These are phyloP conservation scores for Cercophora newfieldiana DNA, from an alignment of 495 filamentous ascomycete species.

Conservation along the genomic window DNA sequence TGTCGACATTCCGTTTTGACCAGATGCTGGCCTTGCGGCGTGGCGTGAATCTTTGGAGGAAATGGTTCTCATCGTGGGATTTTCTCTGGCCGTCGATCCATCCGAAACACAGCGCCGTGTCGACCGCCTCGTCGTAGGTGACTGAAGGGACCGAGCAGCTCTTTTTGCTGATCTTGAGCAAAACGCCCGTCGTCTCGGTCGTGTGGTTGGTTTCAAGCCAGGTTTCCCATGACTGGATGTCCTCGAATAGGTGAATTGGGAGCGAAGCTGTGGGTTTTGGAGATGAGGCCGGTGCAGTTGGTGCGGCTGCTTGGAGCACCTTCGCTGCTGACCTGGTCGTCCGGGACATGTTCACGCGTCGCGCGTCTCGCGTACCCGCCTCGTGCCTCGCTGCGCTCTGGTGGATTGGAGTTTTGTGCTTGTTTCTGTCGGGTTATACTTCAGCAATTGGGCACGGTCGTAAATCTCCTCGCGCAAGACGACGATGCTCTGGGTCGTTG, in stretches of 20 bases:
- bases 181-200: conserved; percentile 45
- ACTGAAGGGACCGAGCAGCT: conserved; percentile 44
- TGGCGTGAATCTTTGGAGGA: conserved; percentile 55
- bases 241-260: conserved; percentile 19
- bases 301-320: neutral
- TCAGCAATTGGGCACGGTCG: too few species aligned
- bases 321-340: conserved; percentile 6
- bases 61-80: conserved; percentile 40
- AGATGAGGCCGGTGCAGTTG: neutral
- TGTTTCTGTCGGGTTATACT: too few species aligned
- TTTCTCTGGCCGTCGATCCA: conserved; percentile 61
- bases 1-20: conserved; percentile 51
- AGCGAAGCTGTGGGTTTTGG: neutral
- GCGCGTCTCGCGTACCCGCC: neutral
- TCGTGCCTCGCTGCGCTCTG: neutral
- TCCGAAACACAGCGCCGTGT: conserved; percentile 57
- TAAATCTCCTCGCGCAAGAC: too few species aligned
- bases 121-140: conserved; percentile 54
- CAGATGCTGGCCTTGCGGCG: conserved; percentile 54
- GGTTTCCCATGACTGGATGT: conserved; percentile 29
- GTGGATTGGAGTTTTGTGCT: too few species aligned
- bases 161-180: conserved; percentile 59
- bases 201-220: conserved; percentile 46
- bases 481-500: neutral
- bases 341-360: conserved; percentile 9